Conservation (phyloP, 805 yeast genomes). For the Yarrowia porcina region DNA sequence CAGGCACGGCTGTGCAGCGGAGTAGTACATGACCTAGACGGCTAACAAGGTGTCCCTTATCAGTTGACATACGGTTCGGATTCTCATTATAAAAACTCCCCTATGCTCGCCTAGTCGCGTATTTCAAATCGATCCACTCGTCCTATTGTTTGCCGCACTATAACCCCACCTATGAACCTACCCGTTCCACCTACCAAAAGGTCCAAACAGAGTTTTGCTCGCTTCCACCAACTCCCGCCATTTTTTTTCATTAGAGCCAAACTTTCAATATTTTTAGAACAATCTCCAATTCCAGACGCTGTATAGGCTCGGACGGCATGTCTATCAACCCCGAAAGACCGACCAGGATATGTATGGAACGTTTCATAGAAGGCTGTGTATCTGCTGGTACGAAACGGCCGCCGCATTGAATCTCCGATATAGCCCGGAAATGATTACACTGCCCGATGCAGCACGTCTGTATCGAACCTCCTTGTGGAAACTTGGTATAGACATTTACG, state of each 20-base stretch:
- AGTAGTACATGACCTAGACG: not conserved
- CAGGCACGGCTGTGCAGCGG: slow-evolving; percentile 17
- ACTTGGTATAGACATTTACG: too few species aligned
- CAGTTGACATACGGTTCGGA: not conserved
- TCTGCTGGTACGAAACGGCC: not conserved
- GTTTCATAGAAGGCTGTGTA: not conserved
- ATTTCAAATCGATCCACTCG: not conserved
- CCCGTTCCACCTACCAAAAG: not conserved
- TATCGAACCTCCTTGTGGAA: not conserved
- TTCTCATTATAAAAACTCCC: not conserved
- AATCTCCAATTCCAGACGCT: not conserved
- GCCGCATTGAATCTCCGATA: not conserved
- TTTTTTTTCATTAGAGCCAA: not conserved
- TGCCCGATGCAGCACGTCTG: not conserved
- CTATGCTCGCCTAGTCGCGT: too few species aligned
- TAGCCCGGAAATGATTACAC: not conserved
- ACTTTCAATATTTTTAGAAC: slow-evolving; percentile 10
- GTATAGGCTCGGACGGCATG: slow-evolving; percentile 5
- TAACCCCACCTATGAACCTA: not conserved
- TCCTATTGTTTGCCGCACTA: not conserved
- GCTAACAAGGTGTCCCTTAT: not conserved
- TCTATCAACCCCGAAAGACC: not conserved
- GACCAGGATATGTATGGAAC: not conserved
- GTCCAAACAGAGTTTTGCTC: slow-evolving; percentile 5
- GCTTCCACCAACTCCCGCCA: not conserved